Evolutionary conservation across 352 stramenopile genomes (phyloP), one percentile per base, ranked within the genome.

Genomic region (Elongisporangium undulatum): DNA sequence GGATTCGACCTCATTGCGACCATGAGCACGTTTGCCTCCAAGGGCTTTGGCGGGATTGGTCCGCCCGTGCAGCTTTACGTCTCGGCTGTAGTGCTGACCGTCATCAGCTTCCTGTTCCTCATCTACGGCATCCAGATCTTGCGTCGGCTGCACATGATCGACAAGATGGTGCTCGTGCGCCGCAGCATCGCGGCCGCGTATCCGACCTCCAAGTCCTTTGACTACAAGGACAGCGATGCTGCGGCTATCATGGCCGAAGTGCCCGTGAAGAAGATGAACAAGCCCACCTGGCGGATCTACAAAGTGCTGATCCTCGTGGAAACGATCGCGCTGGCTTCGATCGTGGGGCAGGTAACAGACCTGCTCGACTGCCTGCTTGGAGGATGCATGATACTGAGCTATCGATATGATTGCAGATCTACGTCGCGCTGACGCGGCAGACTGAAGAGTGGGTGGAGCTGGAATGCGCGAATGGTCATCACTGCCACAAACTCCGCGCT

Each of bases 381-480:
- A 10, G n/a, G 15, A 15, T 12, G 45, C 5, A 3, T 21, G 2
- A 10, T 39, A 8, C 19, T 49, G 13, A 22, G 50, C 67, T 53
- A 63, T 72, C 7, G 12, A 26, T 49, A 51, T 16, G 20, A 41
- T n/a, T 34, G 4, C 38, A 79, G 64, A 68, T 82, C n/a, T 72
- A 71, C 61, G 55, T 72, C 8, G 74, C 59, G 4, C 50, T 72
- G 16, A 26, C 39, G 10, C 61, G 63, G 8, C 51, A 49, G 3
- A 61, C 56, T 13, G 54, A 59, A 3, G 59, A 53, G 16, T 50
- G 58, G 7, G 17, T 61, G 22, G 79, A 85, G 56, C 64, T 89
- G 7, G 73, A 71, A 2, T 89, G 77, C 39, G 77, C 79, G 9
- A 87, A 87, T 54, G 79, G 77, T 24, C 24, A 68, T n/a, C 12